phyloP scores from a whole-genome alignment of 148 eudicot genomes.

The Fallopia convolvulus region DNA sequence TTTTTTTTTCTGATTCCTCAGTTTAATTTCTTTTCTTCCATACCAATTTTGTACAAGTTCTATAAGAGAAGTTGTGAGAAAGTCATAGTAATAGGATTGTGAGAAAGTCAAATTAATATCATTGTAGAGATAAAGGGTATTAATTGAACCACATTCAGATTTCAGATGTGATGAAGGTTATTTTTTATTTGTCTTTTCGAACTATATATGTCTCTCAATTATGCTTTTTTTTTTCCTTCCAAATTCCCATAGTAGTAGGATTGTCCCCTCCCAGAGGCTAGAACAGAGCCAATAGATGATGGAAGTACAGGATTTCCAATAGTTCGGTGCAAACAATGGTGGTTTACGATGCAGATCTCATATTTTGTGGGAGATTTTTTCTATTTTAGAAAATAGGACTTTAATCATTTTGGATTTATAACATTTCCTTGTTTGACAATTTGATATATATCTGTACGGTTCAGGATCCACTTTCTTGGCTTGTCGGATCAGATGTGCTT shows the following conservation, averaged over 20 bases:
- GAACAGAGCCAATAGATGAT: neutral
- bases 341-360: neutral
- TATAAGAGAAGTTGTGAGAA: too few species aligned
- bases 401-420: neutral
- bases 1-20: neutral
- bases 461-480: conserved; percentile 91
- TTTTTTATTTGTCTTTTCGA: neutral
- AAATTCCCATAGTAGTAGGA: neutral
- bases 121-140: neutral
- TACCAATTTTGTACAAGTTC: too few species aligned
- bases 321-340: neutral
- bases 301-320: neutral
- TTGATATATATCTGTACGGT: conserved; percentile 12
- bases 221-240: neutral
- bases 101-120: neutral
- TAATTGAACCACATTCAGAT: neutral
- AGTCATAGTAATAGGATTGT: too few species aligned
- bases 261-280: neutral
- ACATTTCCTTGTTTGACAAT: neutral
- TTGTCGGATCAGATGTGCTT: conserved; percentile 82
- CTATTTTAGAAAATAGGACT: neutral
- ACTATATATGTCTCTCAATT: neutral
- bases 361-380: neutral
- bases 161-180: neutral
- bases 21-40: too few species aligned